Evolutionary conservation across 805 yeast species (phyloP).

Genomic region (Candida takata): DNA sequence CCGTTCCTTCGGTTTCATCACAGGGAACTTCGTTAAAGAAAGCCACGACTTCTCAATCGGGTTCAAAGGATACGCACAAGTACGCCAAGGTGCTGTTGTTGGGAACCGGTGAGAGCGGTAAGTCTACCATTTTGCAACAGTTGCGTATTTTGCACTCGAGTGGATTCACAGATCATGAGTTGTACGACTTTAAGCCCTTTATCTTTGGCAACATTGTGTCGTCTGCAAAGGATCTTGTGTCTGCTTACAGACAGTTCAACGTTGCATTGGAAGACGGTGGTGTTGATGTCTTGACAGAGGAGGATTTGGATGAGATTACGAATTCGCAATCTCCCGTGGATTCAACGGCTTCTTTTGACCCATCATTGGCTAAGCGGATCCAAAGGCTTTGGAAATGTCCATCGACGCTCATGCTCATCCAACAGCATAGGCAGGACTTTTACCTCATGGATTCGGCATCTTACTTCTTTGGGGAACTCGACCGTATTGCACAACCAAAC

Average conservation of each 20-base stretch:
- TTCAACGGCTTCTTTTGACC: slow-evolving; percentile 46
- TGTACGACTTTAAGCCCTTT: slow-evolving; percentile 67
- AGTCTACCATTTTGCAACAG: slow-evolving; percentile 40
- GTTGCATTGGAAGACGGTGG: slow-evolving; percentile 26
- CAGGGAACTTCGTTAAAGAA: slow-evolving; percentile 6
- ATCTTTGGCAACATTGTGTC: slow-evolving; percentile 74
- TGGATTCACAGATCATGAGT: slow-evolving; percentile 47
- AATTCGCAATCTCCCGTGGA: slow-evolving; percentile 36
- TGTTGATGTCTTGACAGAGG: slow-evolving; percentile 23
- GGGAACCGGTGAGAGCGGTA: slow-evolving; percentile 69
- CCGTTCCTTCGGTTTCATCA: slow-evolving; percentile 19
- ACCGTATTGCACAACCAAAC: slow-evolving; percentile 48
- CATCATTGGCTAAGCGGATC: slow-evolving; percentile 41
- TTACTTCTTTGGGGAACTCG: slow-evolving; percentile 64
- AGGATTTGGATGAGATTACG: slow-evolving; percentile 21
- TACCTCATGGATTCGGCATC: slow-evolving; percentile 81
- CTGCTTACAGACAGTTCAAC: slow-evolving; percentile 51
- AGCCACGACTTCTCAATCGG: slow-evolving; percentile 1
- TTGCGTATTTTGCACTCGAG: slow-evolving; percentile 34
- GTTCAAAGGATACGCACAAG: slow-evolving; percentile 32
- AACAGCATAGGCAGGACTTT: slow-evolving; percentile 58
- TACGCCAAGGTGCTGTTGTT: slow-evolving; percentile 62
- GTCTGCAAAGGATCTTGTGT: slow-evolving; percentile 63
- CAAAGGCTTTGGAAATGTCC: slow-evolving; percentile 48
- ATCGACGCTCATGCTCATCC: slow-evolving; percentile 49